Evolutionary conservation across 306 rosid genomes (phyloP).

Genomic region (Prunus campanulata): DNA sequence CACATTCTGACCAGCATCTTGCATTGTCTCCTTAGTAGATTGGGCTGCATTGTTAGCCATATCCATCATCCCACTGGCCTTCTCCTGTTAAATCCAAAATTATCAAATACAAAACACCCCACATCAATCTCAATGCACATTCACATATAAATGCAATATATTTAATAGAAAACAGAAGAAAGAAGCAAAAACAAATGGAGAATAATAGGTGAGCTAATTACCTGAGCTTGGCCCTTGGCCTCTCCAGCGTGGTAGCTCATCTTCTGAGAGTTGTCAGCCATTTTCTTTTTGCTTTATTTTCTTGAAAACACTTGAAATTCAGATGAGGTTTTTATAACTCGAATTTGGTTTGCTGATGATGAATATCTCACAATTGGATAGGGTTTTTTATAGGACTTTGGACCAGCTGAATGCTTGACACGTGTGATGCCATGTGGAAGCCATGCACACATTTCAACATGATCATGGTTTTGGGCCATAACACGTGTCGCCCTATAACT

Average conservation of each 20-base stretch:
- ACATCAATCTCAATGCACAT: too few relatives aligned
- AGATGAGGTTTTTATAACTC: neutral
- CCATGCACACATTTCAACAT: neutral
- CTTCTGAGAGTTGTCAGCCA: too few relatives aligned
- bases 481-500: neutral
- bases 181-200: too few relatives aligned
- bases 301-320: neutral
- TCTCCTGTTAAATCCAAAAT: slow-evolving; percentile 18
- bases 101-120: too few relatives aligned
- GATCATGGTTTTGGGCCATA: neutral
- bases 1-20: slow-evolving; percentile 51
- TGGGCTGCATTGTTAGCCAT: slow-evolving; percentile 34
- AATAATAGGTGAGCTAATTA: too few relatives aligned
- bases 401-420: neutral
- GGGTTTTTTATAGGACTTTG: neutral
- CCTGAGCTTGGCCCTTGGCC: too few relatives aligned
- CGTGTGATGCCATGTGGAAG: neutral
- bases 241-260: too few relatives aligned
- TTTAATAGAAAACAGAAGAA: too few relatives aligned
- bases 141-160: too few relatives aligned
- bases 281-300: neutral
- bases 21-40: slow-evolving; percentile 47
- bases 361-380: neutral
- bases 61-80: too few relatives aligned
- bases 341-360: neutral